phyloP scores from a whole-genome alignment of 2,329 filamentous ascomycete species.

The Sarocladium kiliense region DNA sequence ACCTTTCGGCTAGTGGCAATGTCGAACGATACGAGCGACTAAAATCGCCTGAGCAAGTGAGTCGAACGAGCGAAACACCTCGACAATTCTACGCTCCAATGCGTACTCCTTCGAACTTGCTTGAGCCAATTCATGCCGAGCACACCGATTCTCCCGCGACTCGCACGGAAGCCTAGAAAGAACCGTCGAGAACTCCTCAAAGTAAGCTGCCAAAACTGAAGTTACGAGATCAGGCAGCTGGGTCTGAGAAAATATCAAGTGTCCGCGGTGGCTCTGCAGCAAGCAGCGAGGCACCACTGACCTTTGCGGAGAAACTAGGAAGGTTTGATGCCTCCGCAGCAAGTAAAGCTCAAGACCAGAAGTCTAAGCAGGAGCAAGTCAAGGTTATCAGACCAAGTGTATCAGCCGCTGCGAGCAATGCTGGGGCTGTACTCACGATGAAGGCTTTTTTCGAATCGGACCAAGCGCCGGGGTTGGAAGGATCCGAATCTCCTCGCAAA shows the following conservation, averaged over 20 bases:
- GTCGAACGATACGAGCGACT: neutral
- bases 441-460: conserved; percentile 44
- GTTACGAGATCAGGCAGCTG: neutral
- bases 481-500: neutral
- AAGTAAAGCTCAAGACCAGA: neutral
- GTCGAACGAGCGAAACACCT: conserved; percentile 12
- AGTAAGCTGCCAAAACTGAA: neutral
- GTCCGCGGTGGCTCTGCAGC: neutral
- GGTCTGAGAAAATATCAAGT: neutral
- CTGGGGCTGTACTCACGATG: conserved; percentile 38
- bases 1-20: conserved; percentile 8
- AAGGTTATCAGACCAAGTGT: conserved; percentile 11
- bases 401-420: conserved; percentile 19
- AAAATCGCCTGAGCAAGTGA: neutral
- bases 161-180: conserved; percentile 4
- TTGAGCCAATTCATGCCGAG: neutral
- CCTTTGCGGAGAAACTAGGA: conserved; percentile 4
- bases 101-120: conserved; percentile 13
- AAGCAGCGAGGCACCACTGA: neutral
- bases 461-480: neutral
- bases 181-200: neutral
- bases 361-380: neutral
- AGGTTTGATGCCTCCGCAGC: neutral
- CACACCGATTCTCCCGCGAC: neutral
- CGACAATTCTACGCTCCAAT: conserved; percentile 20